Percentiles rank a stretch among this genome's conserved stretches.
phyloP scores from a whole-genome alignment of 495 filamentous ascomycete species.

The Astrocystis sublimbata region DNA sequence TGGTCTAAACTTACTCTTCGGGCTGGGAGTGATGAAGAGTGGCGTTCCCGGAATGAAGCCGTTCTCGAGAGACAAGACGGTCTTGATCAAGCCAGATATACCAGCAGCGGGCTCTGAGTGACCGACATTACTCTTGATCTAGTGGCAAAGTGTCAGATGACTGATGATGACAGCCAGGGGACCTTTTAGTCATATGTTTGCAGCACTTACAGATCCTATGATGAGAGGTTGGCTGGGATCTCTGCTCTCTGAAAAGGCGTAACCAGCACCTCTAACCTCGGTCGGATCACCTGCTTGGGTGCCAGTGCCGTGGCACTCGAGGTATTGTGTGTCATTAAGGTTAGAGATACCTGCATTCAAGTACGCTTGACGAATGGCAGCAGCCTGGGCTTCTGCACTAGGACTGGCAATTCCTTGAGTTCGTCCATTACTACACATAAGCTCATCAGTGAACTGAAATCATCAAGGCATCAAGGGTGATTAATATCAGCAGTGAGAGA shows the following conservation, averaged over 20 bases:
- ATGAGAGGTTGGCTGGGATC: conserved; percentile 21
- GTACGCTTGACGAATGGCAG: conserved; percentile 19
- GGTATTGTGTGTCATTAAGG: neutral
- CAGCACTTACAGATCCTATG: conserved; percentile 51
- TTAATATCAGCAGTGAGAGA: too few relatives aligned
- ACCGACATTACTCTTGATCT: conserved; percentile 54
- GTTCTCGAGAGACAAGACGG: conserved; percentile 47
- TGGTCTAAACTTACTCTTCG: too few relatives aligned
- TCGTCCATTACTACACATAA: conserved; percentile 36
- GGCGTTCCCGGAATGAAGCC: conserved; percentile 37
- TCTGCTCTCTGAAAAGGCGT: neutral
- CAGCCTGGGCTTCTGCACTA: conserved; percentile 52
- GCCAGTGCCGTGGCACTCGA: conserved; percentile 2
- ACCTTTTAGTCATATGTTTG: too few relatives aligned
- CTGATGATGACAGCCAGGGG: too few relatives aligned
- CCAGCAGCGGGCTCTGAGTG: conserved; percentile 51
- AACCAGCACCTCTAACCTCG: neutral
- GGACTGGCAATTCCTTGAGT: conserved; percentile 56
- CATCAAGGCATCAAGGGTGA: too few relatives aligned
- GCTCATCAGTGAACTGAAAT: too few relatives aligned
- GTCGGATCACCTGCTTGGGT: neutral
- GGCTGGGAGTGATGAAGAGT: conserved; percentile 42
- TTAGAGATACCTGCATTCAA: neutral
- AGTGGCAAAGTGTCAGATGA: too few relatives aligned
- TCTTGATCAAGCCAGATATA: conserved; percentile 50